Conservation (phyloP, 208 protist species). For the Trypanosoma caninum region DNA sequence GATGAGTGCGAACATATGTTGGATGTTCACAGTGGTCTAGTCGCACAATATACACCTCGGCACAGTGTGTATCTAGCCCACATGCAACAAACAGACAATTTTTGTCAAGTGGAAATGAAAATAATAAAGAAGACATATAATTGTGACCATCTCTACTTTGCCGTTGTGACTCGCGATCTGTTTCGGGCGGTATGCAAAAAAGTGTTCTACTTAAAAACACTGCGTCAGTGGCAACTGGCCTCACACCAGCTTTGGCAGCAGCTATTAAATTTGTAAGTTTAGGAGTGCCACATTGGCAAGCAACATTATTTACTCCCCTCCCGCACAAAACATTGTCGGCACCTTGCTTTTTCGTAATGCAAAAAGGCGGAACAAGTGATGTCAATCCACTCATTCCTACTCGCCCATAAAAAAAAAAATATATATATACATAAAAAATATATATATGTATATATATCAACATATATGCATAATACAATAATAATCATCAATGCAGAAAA, state of each 20-base stretch:
- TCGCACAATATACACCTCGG: constrained; percentile 16
- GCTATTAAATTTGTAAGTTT: too few relatives aligned
- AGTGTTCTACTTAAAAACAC: constrained; percentile 40
- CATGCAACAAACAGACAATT: constrained; percentile 13
- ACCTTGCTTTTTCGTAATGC: too few relatives aligned
- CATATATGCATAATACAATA: too few relatives aligned
- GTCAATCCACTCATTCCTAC: too few relatives aligned
- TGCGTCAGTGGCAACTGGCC: constrained; percentile 27
- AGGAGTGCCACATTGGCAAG: too few relatives aligned
- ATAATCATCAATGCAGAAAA: too few relatives aligned
- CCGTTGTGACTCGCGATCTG: not conserved
- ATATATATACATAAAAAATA: not conserved
- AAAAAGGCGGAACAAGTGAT: too few relatives aligned
- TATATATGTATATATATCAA: not conserved
- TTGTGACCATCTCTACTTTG: not conserved
- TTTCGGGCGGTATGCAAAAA: constrained; percentile 9
- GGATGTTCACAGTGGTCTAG: not conserved
- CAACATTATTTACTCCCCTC: too few relatives aligned
- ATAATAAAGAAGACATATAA: not conserved
- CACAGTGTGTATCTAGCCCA: not conserved
- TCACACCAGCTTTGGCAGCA: constrained; percentile 4
- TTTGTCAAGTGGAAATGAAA: constrained; percentile 16
- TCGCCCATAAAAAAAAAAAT: too few relatives aligned
- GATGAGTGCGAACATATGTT: not conserved
- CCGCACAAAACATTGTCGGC: too few relatives aligned